Percentiles rank a stretch among this genome's conserved stretches.
These are phyloP conservation scores for Penicillium freii DNA, from an alignment of 2,329 filamentous ascomycete genomes.

Conservation along the genomic window DNA sequence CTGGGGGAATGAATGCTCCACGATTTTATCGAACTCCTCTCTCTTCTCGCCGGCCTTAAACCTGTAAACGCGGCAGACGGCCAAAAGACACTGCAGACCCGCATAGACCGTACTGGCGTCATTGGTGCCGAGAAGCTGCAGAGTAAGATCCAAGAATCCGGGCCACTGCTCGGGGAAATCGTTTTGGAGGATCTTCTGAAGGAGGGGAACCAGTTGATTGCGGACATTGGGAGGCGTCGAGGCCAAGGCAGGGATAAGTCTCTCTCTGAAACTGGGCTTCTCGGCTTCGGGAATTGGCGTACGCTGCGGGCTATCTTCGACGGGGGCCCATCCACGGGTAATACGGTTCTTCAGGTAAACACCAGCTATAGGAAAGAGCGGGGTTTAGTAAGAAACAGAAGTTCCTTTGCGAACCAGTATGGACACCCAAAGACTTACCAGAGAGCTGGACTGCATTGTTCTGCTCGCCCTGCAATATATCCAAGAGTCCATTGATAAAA, in stretches of 20 bases:
- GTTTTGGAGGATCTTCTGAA: constrained; percentile 93
- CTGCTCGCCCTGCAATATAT: constrained; percentile 86
- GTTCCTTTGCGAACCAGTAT: neutral
- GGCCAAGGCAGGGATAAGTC: constrained; percentile 84
- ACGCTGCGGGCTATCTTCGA: constrained; percentile 70
- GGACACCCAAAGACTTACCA: constrained; percentile 58
- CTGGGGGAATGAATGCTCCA: constrained; percentile 85
- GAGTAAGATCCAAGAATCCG: constrained; percentile 86
- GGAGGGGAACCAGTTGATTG: constrained; percentile 86
- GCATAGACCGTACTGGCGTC: constrained; percentile 85
- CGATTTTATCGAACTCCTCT: constrained; percentile 89
- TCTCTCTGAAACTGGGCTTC: constrained; percentile 80
- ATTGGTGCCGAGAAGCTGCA: constrained; percentile 83
- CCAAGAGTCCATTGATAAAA: constrained; percentile 85
- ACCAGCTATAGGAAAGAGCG: constrained; percentile 61
- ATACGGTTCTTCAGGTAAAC: constrained; percentile 98
- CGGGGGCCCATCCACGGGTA: constrained; percentile 81
- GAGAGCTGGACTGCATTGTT: constrained; percentile 81
- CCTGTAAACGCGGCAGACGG: constrained; percentile 91
- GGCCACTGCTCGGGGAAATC: constrained; percentile 96
- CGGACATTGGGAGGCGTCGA: constrained; percentile 76
- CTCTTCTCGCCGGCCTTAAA: constrained; percentile 83
- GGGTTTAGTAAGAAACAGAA: constrained; percentile 18
- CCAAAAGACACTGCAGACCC: constrained; percentile 87
- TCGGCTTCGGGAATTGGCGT: constrained; percentile 82